These are phyloP conservation scores for Fragosphaeria purpurea DNA, from an alignment of 2,329 filamentous ascomycete species.

Conservation along the genomic window DNA sequence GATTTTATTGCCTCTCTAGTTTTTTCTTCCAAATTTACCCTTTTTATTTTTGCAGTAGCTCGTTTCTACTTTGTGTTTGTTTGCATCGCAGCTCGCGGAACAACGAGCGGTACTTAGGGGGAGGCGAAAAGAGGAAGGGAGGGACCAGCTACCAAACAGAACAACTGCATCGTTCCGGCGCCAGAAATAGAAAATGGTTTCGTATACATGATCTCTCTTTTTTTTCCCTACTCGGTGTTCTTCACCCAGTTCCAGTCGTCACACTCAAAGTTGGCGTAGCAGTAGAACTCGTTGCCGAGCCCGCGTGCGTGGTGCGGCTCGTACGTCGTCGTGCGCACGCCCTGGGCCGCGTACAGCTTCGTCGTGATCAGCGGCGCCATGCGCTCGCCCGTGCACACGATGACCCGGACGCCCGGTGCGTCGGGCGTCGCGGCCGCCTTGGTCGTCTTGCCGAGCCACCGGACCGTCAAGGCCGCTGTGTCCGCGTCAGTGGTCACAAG, in stretches of 20 bases:
- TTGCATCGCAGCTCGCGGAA: no score
- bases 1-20: neutral
- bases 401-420: slow-evolving; percentile 28
- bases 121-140: no score
- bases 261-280: slow-evolving; percentile 69
- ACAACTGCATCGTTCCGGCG: neutral
- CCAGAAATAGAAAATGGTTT: neutral
- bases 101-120: no score
- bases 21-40: neutral
- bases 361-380: slow-evolving; percentile 52
- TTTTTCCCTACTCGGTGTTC: neutral
- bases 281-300: slow-evolving; percentile 71
- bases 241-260: slow-evolving; percentile 34
- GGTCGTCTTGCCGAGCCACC: slow-evolving; percentile 54
- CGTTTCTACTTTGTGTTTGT: no score
- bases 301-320: slow-evolving; percentile 60
- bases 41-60: no score
- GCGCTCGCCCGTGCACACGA: slow-evolving; percentile 69
- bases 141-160: no score
- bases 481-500: no score
- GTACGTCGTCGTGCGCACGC: slow-evolving; percentile 56
- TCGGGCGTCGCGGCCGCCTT: slow-evolving; percentile 4
- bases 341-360: slow-evolving; percentile 57
- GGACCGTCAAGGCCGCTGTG: slow-evolving; percentile 59
- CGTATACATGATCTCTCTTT: no score